Base-by-base conservation (phyloP, 2,329 filamentous ascomycete genomes). In the Elsinoe batatas region DNA sequence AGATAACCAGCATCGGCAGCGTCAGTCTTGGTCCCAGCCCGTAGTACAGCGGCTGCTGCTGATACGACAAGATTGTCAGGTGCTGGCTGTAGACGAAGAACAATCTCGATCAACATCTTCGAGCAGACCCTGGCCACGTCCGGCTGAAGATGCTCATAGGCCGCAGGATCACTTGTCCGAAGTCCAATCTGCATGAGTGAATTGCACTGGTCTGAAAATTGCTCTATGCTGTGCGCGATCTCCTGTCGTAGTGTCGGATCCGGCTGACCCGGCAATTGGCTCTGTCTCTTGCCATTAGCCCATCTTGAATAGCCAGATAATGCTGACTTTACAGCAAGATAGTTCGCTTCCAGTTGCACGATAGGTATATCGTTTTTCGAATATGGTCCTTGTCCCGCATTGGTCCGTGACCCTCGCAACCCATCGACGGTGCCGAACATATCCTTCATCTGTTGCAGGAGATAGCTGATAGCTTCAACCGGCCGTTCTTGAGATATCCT, bases 251-350 rank as follows among this genome's bases (percentile, higher is more conserved):
- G 30, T 8, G 15, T 20, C 3, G 53, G 38, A 56, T 90, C 75
- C 5, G 77, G 70, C 15, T 72, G 74, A 10, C 78, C 76, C 61
- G 64, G 61, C 3, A 65, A 50, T 5, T 81, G 77, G 54, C 74
- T 73, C 56, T 79, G 38, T 18, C 15, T 47, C 32, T 47, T 55
- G 26, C 40, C 40, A 20, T 44, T 55, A 3, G 85, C 78, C 88
- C 89, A 95, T 67, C 88, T 91, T 61, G 84, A 81, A 62, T 91
- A 95, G 1, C 91, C 93, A 67, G 91, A 95, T 30, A 97, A 73
- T 1, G 88, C 86, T 22, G 90, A 85, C 66, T 96, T 88, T 2
- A 96, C 85, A 20, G 95, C 86, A 0, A 88, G 89, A 62, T 91
- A 91, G 61, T 95, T 87, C 0, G 90, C 87, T 68, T 98, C 93